phyloP scores from a whole-genome alignment of 2,329 filamentous ascomycete species.

The Hyphodiscus sp. region DNA sequence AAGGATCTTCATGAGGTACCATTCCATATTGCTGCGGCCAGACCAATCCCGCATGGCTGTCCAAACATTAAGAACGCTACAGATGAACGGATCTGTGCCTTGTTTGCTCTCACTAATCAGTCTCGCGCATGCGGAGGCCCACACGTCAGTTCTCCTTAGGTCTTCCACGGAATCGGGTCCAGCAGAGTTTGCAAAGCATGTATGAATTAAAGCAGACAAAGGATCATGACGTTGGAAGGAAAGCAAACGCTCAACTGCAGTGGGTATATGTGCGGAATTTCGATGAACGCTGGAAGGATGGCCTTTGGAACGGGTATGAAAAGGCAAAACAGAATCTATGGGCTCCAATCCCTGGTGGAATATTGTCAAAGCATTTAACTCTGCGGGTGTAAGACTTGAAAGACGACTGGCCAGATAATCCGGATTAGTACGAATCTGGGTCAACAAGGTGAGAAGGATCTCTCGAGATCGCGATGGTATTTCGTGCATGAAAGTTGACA shows the following conservation, averaged over 20 bases:
- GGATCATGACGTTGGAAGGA: slow-evolving; percentile 88
- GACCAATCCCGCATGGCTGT: slow-evolving; percentile 83
- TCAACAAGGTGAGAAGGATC: slow-evolving; percentile 72
- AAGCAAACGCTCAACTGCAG: slow-evolving; percentile 73
- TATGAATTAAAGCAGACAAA: slow-evolving; percentile 77
- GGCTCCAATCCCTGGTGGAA: slow-evolving; percentile 75
- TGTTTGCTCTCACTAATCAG: slow-evolving; percentile 72
- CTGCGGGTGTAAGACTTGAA: slow-evolving; percentile 64
- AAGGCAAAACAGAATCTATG: slow-evolving; percentile 75
- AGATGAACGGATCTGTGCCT: slow-evolving; percentile 72
- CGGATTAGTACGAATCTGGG: slow-evolving; percentile 75
- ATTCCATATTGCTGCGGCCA: slow-evolving; percentile 81
- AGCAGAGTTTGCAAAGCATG: slow-evolving; percentile 80
- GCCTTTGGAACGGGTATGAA: slow-evolving; percentile 45
- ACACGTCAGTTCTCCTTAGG: slow-evolving; percentile 71
- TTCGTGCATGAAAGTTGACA: slow-evolving; percentile 59
- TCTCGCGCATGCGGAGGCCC: slow-evolving; percentile 81
- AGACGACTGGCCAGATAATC: slow-evolving; percentile 83
- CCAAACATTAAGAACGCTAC: slow-evolving; percentile 83
- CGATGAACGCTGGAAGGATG: slow-evolving; percentile 42
- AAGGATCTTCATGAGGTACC: slow-evolving; percentile 90
- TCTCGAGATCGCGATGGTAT: slow-evolving; percentile 70
- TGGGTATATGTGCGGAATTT: slow-evolving; percentile 41
- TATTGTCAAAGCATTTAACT: slow-evolving; percentile 70
- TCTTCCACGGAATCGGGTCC: slow-evolving; percentile 79